Conservation (phyloP, 2,329 filamentous ascomycete species). For the Colletotrichum aenigma region DNA sequence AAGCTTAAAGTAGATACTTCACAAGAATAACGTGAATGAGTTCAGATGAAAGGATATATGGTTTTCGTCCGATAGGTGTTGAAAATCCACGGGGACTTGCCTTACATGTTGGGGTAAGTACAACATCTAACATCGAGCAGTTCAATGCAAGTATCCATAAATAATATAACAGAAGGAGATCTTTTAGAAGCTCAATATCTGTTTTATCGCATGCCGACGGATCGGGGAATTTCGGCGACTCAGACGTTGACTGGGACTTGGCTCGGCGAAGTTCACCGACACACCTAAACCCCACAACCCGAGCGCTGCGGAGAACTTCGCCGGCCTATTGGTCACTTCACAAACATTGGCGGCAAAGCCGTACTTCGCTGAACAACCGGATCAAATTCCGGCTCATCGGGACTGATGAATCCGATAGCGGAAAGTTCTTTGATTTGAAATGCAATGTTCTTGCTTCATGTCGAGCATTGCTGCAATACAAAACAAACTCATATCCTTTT, state of each 20-base stretch:
- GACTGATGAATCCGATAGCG: not conserved
- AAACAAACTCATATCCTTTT: not conserved
- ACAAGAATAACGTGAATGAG: not conserved
- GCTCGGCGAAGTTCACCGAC: not conserved
- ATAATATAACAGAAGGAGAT: rapidly evolving
- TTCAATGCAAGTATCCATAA: not conserved
- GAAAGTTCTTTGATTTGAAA: not conserved
- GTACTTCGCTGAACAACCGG: not conserved
- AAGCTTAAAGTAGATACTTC: not conserved
- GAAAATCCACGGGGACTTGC: rapidly evolving
- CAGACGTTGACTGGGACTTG: not conserved
- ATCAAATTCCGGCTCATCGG: not conserved
- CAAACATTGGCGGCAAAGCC: not conserved
- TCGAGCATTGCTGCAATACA: not conserved
- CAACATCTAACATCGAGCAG: rapidly evolving
- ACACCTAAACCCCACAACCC: not conserved
- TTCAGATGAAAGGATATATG: not conserved
- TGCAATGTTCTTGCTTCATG: not conserved
- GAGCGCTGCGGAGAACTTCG: not conserved
- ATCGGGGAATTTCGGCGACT: not conserved
- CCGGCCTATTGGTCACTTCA: not conserved
- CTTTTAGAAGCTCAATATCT: not conserved
- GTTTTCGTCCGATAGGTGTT: rapidly evolving
- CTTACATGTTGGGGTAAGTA: not conserved
- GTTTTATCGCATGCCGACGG: not conserved